Conservation (phyloP, 441 rosid species). For the Euphorbia schlechtendalii region DNA sequence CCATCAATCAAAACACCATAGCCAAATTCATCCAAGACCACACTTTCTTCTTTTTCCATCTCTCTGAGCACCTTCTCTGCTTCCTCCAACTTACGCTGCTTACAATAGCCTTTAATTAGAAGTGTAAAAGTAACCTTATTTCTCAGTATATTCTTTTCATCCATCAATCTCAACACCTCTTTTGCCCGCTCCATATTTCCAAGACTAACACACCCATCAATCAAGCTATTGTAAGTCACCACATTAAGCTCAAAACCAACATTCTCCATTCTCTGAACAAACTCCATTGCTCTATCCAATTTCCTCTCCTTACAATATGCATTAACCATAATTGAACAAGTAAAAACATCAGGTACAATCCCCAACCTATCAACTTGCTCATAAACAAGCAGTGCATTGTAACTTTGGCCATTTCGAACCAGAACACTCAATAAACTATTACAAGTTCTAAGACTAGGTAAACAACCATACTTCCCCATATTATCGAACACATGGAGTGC, state of each 20-base stretch:
- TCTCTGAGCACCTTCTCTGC: constrained; percentile 48
- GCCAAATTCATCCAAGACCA: constrained; percentile 46
- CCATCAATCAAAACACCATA: constrained; percentile 77
- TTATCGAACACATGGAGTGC: constrained; percentile 90
- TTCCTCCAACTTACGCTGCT: constrained; percentile 44
- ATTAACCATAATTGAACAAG: constrained; percentile 62
- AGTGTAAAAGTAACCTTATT: constrained; percentile 50
- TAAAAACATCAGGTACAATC: constrained; percentile 70
- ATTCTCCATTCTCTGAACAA: constrained; percentile 39
- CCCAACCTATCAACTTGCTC: constrained; percentile 58
- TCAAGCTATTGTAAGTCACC: constrained; percentile 62
- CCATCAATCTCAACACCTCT: constrained; percentile 43
- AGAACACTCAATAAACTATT: constrained; percentile 62
- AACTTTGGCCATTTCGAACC: constrained; percentile 47
- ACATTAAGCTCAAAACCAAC: constrained; percentile 57
- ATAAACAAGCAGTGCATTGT: constrained; percentile 51
- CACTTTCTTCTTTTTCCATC: constrained; percentile 34
- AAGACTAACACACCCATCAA: constrained; percentile 56
- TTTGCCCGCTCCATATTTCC: constrained; percentile 53
- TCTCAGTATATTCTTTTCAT: constrained; percentile 38
- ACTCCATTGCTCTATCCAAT: constrained; percentile 45
- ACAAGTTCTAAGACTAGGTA: constrained; percentile 69
- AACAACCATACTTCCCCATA: constrained; percentile 51
- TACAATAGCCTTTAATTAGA: constrained; percentile 62
- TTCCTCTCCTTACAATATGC: constrained; percentile 57